These are phyloP conservation scores for Laguncularia racemosa DNA, from an alignment of 345 rosid genomes.

Conservation along the genomic window DNA sequence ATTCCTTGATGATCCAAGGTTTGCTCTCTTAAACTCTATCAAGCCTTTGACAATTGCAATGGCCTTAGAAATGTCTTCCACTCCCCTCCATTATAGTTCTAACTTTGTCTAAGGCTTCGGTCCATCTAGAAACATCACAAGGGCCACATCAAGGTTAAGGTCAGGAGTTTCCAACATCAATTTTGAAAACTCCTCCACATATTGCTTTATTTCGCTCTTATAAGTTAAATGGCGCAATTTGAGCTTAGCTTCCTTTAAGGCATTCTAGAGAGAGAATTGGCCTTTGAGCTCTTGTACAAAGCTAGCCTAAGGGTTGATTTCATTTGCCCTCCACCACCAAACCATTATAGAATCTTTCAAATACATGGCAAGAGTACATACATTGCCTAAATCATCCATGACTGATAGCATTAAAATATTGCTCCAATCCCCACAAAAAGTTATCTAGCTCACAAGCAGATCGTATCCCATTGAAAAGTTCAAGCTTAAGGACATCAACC, in stretches of 20 bases:
- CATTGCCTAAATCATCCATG: neutral
- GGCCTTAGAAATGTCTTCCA: slow-evolving; percentile 5
- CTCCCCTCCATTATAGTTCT: slow-evolving; percentile 1
- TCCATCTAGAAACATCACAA: neutral
- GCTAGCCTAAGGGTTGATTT: slow-evolving; percentile 1
- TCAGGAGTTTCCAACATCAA: slow-evolving; percentile 1
- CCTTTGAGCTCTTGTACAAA: neutral
- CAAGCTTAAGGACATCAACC: slow-evolving; percentile 1
- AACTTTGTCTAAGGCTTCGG: neutral
- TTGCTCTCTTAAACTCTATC: neutral
- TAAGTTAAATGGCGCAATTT: too few species aligned
- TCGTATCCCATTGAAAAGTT: neutral
- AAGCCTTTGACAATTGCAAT: neutral
- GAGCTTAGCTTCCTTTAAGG: neutral
- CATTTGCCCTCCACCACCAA: neutral
- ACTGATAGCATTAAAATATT: neutral
- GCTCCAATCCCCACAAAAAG: neutral
- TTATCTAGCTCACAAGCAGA: neutral
- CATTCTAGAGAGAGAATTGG: slow-evolving; percentile 1
- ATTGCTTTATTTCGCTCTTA: too few species aligned
- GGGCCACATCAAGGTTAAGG: neutral
- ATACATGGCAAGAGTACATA: too few species aligned
- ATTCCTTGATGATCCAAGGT: neutral
- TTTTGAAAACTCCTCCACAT: too few species aligned
- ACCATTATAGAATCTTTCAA: neutral